Percentiles rank a stretch among this genome's conserved stretches.
Evolutionary conservation across 768 basidiomycete genomes (phyloP).

Genomic region (Amanita pseudoporphyria): DNA sequence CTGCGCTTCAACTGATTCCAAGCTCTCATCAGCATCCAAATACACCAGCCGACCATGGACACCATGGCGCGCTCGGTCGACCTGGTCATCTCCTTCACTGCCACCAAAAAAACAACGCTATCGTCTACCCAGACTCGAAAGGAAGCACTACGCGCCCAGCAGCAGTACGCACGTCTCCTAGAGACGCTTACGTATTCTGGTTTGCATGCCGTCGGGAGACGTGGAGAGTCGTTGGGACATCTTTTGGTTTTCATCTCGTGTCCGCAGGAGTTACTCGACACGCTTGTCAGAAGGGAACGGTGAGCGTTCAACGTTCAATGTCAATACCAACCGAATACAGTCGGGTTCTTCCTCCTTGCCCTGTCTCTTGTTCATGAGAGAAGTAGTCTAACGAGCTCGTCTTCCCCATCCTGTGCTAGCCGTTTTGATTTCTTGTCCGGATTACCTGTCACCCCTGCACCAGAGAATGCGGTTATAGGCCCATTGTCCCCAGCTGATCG

Average conservation of each 20-base stretch:
- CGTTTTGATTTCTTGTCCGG: constrained; percentile 72
- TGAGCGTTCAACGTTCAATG: constrained; percentile 25
- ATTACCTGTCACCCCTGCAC: constrained; percentile 44
- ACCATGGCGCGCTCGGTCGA: constrained; percentile 34
- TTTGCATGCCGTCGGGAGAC: constrained; percentile 61
- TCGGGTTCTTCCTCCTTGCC: too few relatives aligned
- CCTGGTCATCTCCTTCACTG: constrained; percentile 63
- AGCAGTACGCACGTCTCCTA: constrained; percentile 60
- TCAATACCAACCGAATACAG: too few relatives aligned
- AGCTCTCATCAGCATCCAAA: too few relatives aligned
- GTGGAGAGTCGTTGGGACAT: constrained; percentile 70
- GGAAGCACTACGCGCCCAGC: constrained; percentile 53
- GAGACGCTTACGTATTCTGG: constrained; percentile 51
- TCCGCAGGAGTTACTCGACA: constrained; percentile 46
- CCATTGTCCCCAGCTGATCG: constrained; percentile 63
- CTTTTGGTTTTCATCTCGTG: constrained; percentile 71
- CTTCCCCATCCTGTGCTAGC: constrained; percentile 23
- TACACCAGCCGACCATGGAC: background rate
- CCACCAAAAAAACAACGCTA: constrained; percentile 34
- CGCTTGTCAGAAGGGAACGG: constrained; percentile 69
- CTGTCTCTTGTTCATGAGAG: too few relatives aligned
- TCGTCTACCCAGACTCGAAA: constrained; percentile 56
- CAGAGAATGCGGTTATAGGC: constrained; percentile 32
- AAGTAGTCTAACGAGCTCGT: background rate
- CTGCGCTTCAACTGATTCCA: too few relatives aligned